Conservation (phyloP, 1,139 yeast species). For the Debaryomyces fabryi region DNA sequence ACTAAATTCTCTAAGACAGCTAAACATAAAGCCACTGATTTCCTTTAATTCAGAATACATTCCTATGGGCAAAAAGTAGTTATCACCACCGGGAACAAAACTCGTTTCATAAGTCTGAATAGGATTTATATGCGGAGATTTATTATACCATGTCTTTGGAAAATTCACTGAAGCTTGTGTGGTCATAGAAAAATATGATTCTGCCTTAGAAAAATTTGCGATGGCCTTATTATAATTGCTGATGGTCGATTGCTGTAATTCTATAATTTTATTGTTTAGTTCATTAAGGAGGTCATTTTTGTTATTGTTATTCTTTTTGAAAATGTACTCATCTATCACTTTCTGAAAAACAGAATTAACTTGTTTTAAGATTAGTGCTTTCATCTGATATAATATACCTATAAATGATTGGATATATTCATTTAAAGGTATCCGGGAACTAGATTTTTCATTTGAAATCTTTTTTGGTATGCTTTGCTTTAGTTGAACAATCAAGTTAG, state of each 20-base stretch:
- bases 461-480: not conserved
- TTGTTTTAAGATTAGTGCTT: constrained; percentile 33
- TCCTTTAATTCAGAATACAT: constrained; percentile 39
- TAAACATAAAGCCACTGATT: constrained; percentile 33
- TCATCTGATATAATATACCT: constrained; percentile 33
- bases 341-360: constrained; percentile 30
- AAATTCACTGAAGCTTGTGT: constrained; percentile 29
- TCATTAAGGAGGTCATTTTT: constrained; percentile 14
- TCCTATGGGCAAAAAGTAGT: constrained; percentile 43
- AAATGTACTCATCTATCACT: constrained; percentile 28
- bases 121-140: constrained; percentile 19
- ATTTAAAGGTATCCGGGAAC: constrained; percentile 21
- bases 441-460: constrained; percentile 21
- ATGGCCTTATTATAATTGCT: constrained; percentile 21
- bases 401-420: constrained; percentile 30
- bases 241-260: constrained; percentile 31
- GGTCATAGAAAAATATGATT: not conserved
- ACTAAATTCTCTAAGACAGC: constrained; percentile 35
- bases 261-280: constrained; percentile 28
- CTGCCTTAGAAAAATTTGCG: constrained; percentile 7
- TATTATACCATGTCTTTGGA: constrained; percentile 38
- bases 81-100: constrained; percentile 22
- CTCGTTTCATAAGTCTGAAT: constrained; percentile 13
- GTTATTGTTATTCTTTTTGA: constrained; percentile 16
- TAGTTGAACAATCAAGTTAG: constrained; percentile 21